Evolutionary conservation across 306 rosid genomes (phyloP).

Genomic region (Gastrolobium villosum): DNA sequence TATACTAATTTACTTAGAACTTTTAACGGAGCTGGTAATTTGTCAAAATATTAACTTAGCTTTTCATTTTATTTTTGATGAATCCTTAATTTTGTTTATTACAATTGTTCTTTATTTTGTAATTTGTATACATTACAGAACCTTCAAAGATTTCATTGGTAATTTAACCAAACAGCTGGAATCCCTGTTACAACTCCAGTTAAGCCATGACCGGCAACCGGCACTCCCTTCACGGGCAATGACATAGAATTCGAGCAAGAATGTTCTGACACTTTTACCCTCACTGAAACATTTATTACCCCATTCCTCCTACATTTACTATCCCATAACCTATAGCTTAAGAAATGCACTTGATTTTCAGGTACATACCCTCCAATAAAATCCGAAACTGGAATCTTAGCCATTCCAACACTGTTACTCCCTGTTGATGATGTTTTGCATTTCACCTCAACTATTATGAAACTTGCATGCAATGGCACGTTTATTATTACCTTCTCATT

Average conservation of each 20-base stretch:
- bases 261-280: constrained; percentile 45
- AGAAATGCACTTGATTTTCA: constrained; percentile 63
- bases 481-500: constrained; percentile 62
- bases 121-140: not conserved
- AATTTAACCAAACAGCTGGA: constrained; percentile 66
- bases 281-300: constrained; percentile 71
- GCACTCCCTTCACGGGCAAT: constrained; percentile 36
- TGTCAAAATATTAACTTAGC: not conserved
- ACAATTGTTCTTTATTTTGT: too few species aligned
- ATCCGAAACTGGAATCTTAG: constrained; percentile 64
- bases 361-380: constrained; percentile 60
- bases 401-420: constrained; percentile 54
- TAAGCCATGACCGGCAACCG: constrained; percentile 28
- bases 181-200: constrained; percentile 63
- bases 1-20: too few species aligned
- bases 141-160: constrained; percentile 30
- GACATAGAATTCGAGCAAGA: not conserved
- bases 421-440: constrained; percentile 54
- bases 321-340: constrained; percentile 84
- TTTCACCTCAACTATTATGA: constrained; percentile 56
- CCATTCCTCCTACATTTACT: constrained; percentile 68
- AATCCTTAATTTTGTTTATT: not conserved
- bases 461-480: constrained; percentile 58
- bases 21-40: too few species aligned
- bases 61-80: not conserved